A percentile compares a stretch with the other conserved stretches of the same genome.
phyloP scores from a whole-genome alignment of 106 monocot species.

The Posidonia australis region DNA sequence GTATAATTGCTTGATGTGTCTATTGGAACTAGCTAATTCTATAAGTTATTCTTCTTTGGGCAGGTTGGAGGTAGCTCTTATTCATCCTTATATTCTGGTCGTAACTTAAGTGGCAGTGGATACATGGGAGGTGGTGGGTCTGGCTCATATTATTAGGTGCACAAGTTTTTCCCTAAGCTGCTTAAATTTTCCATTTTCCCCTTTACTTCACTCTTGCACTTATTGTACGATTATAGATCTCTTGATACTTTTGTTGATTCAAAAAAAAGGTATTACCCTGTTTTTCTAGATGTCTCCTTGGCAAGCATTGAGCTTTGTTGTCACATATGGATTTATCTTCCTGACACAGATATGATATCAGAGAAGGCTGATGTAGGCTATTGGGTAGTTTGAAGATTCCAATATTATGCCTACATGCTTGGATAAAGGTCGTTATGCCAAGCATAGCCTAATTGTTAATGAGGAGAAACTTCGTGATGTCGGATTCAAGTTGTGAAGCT shows the following conservation, averaged over 20 bases:
- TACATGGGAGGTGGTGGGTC: conserved; percentile 56
- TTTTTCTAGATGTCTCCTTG: conserved; percentile 2
- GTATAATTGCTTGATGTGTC: not conserved
- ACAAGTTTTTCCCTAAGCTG: not conserved
- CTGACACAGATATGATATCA: conserved; percentile 45
- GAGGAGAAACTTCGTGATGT: conserved; percentile 4
- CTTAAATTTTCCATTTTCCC: not conserved
- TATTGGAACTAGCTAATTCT: not conserved
- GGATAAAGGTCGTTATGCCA: conserved; percentile 15
- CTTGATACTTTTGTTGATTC: not conserved
- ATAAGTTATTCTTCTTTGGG: not conserved
- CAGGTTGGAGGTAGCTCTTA: conserved; percentile 75
- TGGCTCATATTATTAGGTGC: conserved; percentile 86
- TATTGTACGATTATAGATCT: not conserved
- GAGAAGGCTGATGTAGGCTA: conserved; percentile 47
- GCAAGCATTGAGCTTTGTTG: conserved; percentile 18
- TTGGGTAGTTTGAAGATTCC: conserved; percentile 39
- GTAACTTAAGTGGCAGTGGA: conserved; percentile 42
- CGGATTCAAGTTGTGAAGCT: not conserved
- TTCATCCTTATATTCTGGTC: conserved; percentile 63
- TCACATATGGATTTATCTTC: conserved; percentile 55
- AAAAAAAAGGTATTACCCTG: conserved; percentile 4
- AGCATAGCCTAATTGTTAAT: not conserved
- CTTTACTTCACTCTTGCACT: not conserved
- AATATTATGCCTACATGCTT: conserved; percentile 38